Conservation (phyloP, 176 grass and related monocot species). For the Miscanthus lutarioriparius region DNA sequence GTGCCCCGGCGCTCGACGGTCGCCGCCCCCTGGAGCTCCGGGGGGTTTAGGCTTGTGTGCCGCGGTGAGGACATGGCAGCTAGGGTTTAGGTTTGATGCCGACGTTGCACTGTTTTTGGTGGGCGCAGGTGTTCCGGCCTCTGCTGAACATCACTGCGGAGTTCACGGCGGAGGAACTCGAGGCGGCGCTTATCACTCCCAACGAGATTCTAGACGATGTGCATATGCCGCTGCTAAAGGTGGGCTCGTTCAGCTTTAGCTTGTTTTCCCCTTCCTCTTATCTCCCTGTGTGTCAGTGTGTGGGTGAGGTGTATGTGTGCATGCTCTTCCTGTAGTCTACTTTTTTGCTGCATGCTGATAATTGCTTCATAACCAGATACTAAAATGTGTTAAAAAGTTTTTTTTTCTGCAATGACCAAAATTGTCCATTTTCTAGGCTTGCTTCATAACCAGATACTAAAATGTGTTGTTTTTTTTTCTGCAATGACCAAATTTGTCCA, state of each 20-base stretch:
- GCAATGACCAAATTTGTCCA: background rate
- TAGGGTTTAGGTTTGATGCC: slow-evolving; percentile 46
- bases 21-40: background rate
- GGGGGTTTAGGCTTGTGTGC: background rate
- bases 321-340: background rate
- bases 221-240: slow-evolving; percentile 98
- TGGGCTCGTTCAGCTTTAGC: slow-evolving; percentile 23
- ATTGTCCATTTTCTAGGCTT: no score
- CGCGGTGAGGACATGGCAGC: background rate
- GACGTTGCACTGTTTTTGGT: slow-evolving; percentile 28
- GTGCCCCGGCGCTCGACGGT: background rate
- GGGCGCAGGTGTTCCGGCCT: slow-evolving; percentile 73
- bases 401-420: background rate
- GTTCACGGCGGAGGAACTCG: slow-evolving; percentile 90
- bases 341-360: background rate
- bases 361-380: background rate
- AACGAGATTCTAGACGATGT: slow-evolving; percentile 75
- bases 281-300: background rate
- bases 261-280: background rate
- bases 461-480: background rate
- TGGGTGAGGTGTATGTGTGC: background rate
- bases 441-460: background rate
- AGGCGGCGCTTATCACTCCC: slow-evolving; percentile 81
- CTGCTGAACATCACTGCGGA: slow-evolving; percentile 78
- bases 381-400: background rate